Base-by-base conservation (phyloP, 2,329 filamentous ascomycete genomes). In the Colletotrichum spaethianum region DNA sequence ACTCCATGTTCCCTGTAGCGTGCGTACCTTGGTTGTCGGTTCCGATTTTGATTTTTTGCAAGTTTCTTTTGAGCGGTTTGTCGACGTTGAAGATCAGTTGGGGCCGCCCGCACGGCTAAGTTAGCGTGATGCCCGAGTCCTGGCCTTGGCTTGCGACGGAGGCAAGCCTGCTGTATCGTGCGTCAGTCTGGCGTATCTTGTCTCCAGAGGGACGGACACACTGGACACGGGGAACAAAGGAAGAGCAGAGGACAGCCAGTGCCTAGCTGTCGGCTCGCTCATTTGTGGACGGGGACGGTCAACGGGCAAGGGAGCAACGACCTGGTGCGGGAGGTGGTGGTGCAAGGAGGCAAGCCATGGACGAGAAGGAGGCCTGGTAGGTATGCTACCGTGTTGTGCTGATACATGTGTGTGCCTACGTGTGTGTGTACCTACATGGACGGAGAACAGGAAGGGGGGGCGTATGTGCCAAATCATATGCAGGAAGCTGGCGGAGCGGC, bases 31-130 rank as follows among this genome's bases (percentile, higher is more conserved):
- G 61, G 56, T 59, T 65, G 18, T 28, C 31, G 33, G 53, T 63
- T 53, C 57, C 50, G 16, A 31, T 63, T 69, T 44, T 31, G 20
- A 38, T 68, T 53, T 60, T 50, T 63, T 50, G 31, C 38, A 6
- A n/a, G 31, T 63, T 64, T 69, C 44, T 63, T 60, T 69, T 55
- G 31, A 59, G 16, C n/a, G 36, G 52, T 14, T 55, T 64, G 59
- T 59, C 59, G 69, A 72, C 65, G 65, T 72, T 72, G 69, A 69
- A 72, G 65, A 72, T 64, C 69, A 63, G 53, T 59, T 63, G 46
- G 65, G 65, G 59, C 65, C 65, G 69, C 59, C 44, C 65, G 55
- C 59, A 52, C 31, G 52, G 53, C 69, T 64, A 53, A 40, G 42
- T 40, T 72, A 69, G 69, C 57, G 64, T 62, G n/a, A 52, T 26